Percentiles rank a stretch among this genome's conserved stretches.
Conservation (phyloP, 2,329 filamentous ascomycete species). For the Colletotrichum karsti region DNA sequence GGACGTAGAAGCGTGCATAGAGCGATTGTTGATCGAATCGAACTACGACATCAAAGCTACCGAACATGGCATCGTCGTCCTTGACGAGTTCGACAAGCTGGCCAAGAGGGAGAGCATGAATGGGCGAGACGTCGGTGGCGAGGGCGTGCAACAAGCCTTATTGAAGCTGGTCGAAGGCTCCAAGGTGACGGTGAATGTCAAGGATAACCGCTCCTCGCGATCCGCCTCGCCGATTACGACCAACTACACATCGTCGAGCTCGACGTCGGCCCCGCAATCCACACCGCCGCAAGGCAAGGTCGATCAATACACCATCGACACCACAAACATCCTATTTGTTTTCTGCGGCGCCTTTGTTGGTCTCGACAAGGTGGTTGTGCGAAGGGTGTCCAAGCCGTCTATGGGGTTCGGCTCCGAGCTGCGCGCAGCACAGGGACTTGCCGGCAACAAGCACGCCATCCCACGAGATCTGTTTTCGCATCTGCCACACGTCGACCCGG, state of each 20-base stretch:
- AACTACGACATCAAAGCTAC: conserved; percentile 87
- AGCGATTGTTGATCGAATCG: conserved; percentile 86
- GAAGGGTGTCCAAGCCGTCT: conserved; percentile 83
- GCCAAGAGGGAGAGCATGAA: conserved; percentile 87
- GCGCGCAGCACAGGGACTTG: conserved; percentile 61
- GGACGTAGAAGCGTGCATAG: conserved; percentile 95
- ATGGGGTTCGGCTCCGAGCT: conserved; percentile 93
- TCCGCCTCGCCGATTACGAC: conserved; percentile 61
- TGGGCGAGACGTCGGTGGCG: conserved; percentile 92
- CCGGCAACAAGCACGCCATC: conserved; percentile 64
- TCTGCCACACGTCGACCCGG: conserved; percentile 60
- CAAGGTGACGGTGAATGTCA: conserved; percentile 90
- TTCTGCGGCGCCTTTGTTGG: conserved; percentile 96
- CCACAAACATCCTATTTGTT: conserved; percentile 96
- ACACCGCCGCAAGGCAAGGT: conserved; percentile 59
- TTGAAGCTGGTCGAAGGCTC: conserved; percentile 97
- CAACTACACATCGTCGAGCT: conserved; percentile 57
- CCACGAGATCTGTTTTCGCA: conserved; percentile 69
- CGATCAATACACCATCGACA: conserved; percentile 80
- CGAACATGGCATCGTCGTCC: conserved; percentile 91
- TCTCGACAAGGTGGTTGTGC: conserved; percentile 85
- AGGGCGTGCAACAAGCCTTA: conserved; percentile 95
- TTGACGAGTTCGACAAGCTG: conserved; percentile 98
- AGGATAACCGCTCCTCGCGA: conserved; percentile 72
- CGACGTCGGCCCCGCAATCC: conserved; percentile 55